Evolutionary conservation across 108 stramenopile genomes (phyloP), one percentile per base, ranked within the genome.

Genomic region (Schizochytrium sp.): DNA sequence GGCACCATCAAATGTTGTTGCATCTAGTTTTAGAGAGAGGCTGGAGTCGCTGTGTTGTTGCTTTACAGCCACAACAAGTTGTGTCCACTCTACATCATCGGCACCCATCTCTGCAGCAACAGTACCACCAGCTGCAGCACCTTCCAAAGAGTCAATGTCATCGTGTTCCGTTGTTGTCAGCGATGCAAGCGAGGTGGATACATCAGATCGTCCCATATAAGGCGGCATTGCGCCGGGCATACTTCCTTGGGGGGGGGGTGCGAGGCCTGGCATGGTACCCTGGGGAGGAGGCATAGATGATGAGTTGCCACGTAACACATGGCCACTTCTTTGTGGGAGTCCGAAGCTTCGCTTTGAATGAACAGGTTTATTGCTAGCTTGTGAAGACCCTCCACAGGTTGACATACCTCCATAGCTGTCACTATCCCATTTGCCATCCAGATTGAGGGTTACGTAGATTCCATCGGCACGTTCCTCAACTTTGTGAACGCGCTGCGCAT

Each of bases 391-490:
- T 40, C 76, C 76, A 53, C 76, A 83, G 50, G 53, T 83, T 5
- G 76, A 49, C 76, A 55, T 55, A 40, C 50, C 53, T 10, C 76
- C 3, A 53, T 83, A 83, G n/a, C 38, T 8, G 53, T 83, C 76
- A 53, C 28, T 38, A 28, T 83, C 76, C 28, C 5, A 83, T 28
- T 83, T 49, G 76, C 76, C 76, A 56, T 83, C 76, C 12, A 83
- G 76, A 42, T 83, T 83, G 50, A 83, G 76, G 15, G 47, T 55
- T n/a, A 83, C 76, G 40, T 40, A 83, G 76, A 83, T 40, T 46
- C 76, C 76, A 40, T 83, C 76, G 45, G 1, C 5, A 50, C 76
- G 76, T 53, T 28, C 53, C 28, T 83, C 45, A 0, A 83, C 76
- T 47, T 49, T n/a, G 47, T 83, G 76, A 10, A 40, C 40, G 45